phyloP scores from a whole-genome alignment of 2,329 filamentous ascomycete genomes.

The Alternaria sp. region DNA sequence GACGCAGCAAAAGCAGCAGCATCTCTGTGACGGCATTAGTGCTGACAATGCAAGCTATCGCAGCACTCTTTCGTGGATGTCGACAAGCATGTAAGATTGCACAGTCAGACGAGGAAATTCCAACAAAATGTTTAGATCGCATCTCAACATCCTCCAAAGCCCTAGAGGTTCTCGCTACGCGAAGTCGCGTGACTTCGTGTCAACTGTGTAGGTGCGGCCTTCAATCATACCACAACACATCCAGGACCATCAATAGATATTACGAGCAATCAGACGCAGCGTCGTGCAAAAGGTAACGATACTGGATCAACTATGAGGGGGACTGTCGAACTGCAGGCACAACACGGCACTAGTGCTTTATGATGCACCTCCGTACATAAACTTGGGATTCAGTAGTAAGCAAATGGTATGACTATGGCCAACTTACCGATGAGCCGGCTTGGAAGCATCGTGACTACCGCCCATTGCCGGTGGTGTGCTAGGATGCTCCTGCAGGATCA shows the following conservation, averaged over 20 bases:
- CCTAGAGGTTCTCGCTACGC: neutral
- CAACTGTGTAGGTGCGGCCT: neutral
- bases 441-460: no score
- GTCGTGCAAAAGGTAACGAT: neutral
- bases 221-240: neutral
- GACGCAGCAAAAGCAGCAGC: neutral
- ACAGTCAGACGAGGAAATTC: neutral
- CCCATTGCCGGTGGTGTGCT: no score
- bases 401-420: neutral
- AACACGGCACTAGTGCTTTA: neutral
- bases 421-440: neutral
- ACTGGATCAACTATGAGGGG: neutral
- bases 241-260: neutral
- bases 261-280: neutral
- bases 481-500: neutral
- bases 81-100: neutral
- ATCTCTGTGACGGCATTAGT: neutral
- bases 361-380: neutral
- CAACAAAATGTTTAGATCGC: neutral
- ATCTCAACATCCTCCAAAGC: neutral
- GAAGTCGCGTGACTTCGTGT: neutral
- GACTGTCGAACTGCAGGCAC: no score
- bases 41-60: neutral
- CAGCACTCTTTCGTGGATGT: neutral
- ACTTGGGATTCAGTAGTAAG: neutral